A percentile compares a stretch with the other conserved stretches of the same genome.
These are phyloP conservation scores for Alternaria sp. DNA, from an alignment of 2,329 filamentous ascomycete genomes.

Conservation along the genomic window DNA sequence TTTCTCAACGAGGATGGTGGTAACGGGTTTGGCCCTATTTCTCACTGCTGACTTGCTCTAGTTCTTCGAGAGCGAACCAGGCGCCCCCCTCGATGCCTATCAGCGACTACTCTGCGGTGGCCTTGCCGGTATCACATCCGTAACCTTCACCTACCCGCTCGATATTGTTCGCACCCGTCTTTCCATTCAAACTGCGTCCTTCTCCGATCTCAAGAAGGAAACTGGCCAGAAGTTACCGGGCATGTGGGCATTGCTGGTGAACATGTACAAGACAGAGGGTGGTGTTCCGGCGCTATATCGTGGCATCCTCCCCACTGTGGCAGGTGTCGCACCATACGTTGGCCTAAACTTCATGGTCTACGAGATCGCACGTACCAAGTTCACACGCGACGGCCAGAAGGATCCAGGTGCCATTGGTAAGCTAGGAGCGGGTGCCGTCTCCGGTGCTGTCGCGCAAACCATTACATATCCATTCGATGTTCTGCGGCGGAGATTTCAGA, in stretches of 20 bases:
- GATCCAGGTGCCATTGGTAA: conserved; percentile 83
- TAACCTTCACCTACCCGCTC: conserved; percentile 92
- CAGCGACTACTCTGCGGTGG: conserved; percentile 88
- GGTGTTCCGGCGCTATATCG: conserved; percentile 87
- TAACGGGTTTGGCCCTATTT: background rate
- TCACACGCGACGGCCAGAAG: conserved; percentile 87
- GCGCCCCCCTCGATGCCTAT: conserved; percentile 75
- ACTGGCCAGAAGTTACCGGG: conserved; percentile 72
- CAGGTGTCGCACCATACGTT: conserved; percentile 95
- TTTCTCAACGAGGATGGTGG: background rate
- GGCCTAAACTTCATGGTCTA: conserved; percentile 99
- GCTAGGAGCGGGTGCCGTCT: conserved; percentile 86
- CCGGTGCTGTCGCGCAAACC: conserved; percentile 95
- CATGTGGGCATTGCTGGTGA: conserved; percentile 84
- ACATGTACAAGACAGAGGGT: conserved; percentile 92
- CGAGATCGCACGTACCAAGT: conserved; percentile 81
- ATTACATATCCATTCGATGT: conserved; percentile 99
- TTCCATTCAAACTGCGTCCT: conserved; percentile 97
- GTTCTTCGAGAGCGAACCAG: conserved; percentile 80
- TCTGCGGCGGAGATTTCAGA: conserved; percentile 90
- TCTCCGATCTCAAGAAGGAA: conserved; percentile 71
- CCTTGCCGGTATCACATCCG: conserved; percentile 91
- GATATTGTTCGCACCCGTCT: conserved; percentile 96
- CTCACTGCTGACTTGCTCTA: conserved; percentile 46
- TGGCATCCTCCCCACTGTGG: conserved; percentile 91